phyloP scores from a whole-genome alignment of 371 early-diverging fungal genomes.

The Blakeslea trispora region DNA sequence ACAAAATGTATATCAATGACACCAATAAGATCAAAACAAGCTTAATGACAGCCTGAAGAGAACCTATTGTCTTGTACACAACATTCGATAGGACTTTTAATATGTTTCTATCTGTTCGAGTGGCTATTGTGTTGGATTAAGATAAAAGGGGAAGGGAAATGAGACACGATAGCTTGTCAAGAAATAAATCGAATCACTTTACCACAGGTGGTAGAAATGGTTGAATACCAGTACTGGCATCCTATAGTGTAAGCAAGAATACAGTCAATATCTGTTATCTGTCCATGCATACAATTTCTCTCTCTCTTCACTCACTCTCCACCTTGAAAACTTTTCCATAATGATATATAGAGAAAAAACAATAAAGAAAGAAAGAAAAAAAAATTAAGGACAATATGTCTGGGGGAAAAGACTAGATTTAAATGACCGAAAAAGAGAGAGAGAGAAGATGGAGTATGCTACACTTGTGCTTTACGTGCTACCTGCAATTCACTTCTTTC shows the following conservation, averaged over 20 bases:
- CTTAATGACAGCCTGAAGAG: conserved; percentile 50
- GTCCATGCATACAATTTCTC: background rate
- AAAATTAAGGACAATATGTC: too few species aligned
- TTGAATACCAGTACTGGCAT: conserved; percentile 85
- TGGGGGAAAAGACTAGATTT: too few species aligned
- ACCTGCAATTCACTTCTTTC: too few species aligned
- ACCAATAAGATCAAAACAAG: conserved; percentile 35
- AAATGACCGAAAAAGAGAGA: too few species aligned
- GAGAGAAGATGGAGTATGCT: too few species aligned
- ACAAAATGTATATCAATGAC: conserved; percentile 34
- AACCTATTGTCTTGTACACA: conserved; percentile 45
- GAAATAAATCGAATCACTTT: too few species aligned
- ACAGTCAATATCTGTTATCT: background rate
- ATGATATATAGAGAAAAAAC: background rate
- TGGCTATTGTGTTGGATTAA: too few species aligned
- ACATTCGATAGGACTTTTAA: conserved; percentile 35
- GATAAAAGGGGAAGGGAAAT: too few species aligned
- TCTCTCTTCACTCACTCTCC: conserved; percentile 54
- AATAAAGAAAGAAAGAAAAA: conserved; percentile 10
- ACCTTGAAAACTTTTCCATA: conserved; percentile 73
- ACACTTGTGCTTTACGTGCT: too few species aligned
- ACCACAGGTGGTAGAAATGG: conserved; percentile 86
- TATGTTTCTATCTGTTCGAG: conserved; percentile 40
- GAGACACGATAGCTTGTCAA: too few species aligned
- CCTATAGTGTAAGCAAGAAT: conserved; percentile 47